phyloP scores from a whole-genome alignment of 2,329 filamentous ascomycete genomes.

The Paradendryphiella salina region DNA sequence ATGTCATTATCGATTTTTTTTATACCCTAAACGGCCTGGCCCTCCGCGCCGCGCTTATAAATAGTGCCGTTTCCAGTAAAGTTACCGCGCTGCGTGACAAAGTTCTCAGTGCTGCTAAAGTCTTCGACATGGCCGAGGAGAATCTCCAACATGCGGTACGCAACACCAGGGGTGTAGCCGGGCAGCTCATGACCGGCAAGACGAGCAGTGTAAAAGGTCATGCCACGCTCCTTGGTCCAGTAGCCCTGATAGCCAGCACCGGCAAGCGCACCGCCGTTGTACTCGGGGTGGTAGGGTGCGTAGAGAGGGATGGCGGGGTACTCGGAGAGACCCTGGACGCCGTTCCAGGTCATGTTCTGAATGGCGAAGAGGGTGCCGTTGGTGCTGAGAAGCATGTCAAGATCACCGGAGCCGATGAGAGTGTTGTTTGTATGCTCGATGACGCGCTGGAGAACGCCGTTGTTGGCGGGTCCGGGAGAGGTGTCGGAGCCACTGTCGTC shows the following conservation, averaged over 20 bases:
- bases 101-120: constrained; percentile 42
- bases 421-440: constrained; percentile 58
- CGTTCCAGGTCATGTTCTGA: constrained; percentile 60
- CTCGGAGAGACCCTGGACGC: constrained; percentile 51
- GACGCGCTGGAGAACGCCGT: constrained; percentile 52
- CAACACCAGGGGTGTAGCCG: constrained; percentile 50
- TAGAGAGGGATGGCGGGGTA: constrained; percentile 50
- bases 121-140: constrained; percentile 47
- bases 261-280: constrained; percentile 46
- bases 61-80: constrained; percentile 38
- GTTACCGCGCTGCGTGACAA: constrained; percentile 44
- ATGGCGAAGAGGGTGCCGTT: constrained; percentile 58
- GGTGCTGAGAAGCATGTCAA: constrained; percentile 55
- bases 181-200: constrained; percentile 51
- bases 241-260: constrained; percentile 49
- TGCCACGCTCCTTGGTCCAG: constrained; percentile 50
- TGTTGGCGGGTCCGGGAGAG: constrained; percentile 46
- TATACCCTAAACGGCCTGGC: no score
- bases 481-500: constrained; percentile 36
- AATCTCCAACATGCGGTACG: constrained; percentile 49
- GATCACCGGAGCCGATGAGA: constrained; percentile 54
- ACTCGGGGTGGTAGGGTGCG: constrained; percentile 51
- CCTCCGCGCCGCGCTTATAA: constrained; percentile 17
- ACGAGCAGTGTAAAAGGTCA: constrained; percentile 52
- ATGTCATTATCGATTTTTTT: no score